Evolutionary conservation across 495 filamentous ascomycete species (phyloP).

Genomic region (Halenospora varia): DNA sequence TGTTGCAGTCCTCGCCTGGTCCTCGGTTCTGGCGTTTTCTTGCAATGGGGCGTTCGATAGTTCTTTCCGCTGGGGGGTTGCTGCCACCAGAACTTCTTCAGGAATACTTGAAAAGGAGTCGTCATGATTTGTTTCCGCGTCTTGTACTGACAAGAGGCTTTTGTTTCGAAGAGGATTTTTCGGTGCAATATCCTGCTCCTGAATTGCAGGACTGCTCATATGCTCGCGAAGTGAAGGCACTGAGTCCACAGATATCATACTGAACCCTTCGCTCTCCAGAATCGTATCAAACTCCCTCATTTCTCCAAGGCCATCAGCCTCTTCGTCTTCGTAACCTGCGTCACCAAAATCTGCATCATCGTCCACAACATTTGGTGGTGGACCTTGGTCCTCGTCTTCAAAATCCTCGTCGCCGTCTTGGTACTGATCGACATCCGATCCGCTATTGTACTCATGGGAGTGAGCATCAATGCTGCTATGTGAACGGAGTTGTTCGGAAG

Average conservation of each 20-base stretch:
- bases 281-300: conserved; percentile 25
- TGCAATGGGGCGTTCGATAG: conserved; percentile 18
- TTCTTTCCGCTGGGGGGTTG: conserved; percentile 33
- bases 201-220: conserved; percentile 20
- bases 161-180: conserved; percentile 4
- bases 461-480: not conserved
- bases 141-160: not conserved
- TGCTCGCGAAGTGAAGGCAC: conserved; percentile 24
- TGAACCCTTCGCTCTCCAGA: conserved; percentile 27
- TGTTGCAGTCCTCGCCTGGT: conserved; percentile 47
- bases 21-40: conserved; percentile 24
- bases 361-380: too few relatives aligned
- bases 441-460: not conserved
- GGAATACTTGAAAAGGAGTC: conserved; percentile 46
- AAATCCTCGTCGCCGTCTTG: not conserved
- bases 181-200: not conserved
- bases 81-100: conserved; percentile 36
- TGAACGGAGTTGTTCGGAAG: not conserved
- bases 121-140: conserved; percentile 20
- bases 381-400: not conserved
- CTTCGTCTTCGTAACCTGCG: conserved; percentile 14
- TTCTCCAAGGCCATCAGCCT: conserved; percentile 15
- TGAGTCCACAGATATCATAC: conserved; percentile 30
- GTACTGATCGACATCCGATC: not conserved
- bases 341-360: conserved; percentile 8